Conservation (phyloP, 805 yeast genomes). For the Nakazawaea ernobii region DNA sequence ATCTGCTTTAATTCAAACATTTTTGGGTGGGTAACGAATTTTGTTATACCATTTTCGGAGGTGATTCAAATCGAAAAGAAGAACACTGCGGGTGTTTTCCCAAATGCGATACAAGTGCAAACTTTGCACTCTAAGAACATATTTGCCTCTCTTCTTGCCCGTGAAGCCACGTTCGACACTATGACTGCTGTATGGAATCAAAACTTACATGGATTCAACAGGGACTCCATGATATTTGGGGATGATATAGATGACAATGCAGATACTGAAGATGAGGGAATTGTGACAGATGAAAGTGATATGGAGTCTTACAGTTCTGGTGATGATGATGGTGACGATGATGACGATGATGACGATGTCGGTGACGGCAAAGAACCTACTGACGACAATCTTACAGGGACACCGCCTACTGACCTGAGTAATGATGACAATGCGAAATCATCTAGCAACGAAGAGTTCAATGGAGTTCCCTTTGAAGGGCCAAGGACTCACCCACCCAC, state of each 20-base stretch:
- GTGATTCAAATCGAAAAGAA: slow-evolving; percentile 60
- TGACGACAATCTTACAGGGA: not conserved
- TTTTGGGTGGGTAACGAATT: slow-evolving; percentile 59
- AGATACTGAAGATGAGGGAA: slow-evolving; percentile 25
- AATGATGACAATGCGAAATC: slow-evolving; percentile 13
- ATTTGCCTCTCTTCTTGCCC: slow-evolving; percentile 59
- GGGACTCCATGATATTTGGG: slow-evolving; percentile 9
- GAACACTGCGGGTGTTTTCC: slow-evolving; percentile 61
- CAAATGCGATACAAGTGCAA: slow-evolving; percentile 60
- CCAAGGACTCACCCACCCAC: slow-evolving; percentile 28
- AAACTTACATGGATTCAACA: slow-evolving; percentile 22
- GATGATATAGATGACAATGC: slow-evolving; percentile 4
- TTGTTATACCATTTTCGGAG: slow-evolving; percentile 53
- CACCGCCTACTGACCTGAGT: slow-evolving; percentile 14
- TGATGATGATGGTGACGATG: slow-evolving; percentile 19
- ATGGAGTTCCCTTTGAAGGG: slow-evolving; percentile 36
- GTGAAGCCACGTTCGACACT: slow-evolving; percentile 48
- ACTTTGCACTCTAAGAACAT: slow-evolving; percentile 58
- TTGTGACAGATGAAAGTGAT: slow-evolving; percentile 16
- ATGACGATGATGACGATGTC: slow-evolving; percentile 16
- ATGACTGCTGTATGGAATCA: slow-evolving; percentile 61
- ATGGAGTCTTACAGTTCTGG: slow-evolving; percentile 13
- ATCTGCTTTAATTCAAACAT: slow-evolving; percentile 63
- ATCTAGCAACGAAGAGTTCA: slow-evolving; percentile 24
- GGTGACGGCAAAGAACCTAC: slow-evolving; percentile 10